Conservation (phyloP, 176 grass and related monocot species). For the Cenchrus fungigraminus region DNA sequence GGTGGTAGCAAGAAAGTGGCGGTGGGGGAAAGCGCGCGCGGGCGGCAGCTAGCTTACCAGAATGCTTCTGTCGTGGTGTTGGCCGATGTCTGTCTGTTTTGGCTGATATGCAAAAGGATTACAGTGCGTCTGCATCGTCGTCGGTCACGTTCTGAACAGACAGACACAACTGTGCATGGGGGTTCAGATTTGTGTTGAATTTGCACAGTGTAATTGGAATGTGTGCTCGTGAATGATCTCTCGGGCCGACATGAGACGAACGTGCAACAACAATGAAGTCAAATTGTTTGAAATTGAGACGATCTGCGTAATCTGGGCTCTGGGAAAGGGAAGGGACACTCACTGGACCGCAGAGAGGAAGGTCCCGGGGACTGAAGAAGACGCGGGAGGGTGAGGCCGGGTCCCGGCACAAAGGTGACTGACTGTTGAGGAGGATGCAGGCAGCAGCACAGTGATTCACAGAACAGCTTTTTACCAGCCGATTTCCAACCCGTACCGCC, state of each 20-base stretch:
- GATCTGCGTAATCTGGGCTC: background rate
- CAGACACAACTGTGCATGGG: no score
- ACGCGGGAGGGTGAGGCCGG: background rate
- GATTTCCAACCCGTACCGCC: background rate
- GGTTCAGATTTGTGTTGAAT: no score
- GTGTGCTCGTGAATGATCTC: background rate
- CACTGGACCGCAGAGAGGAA: background rate
- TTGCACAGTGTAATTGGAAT: background rate
- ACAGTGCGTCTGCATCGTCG: background rate
- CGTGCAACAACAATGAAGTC: conserved; percentile 7
- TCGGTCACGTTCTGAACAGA: background rate
- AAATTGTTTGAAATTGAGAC: conserved; percentile 41
- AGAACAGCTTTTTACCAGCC: conserved; percentile 4
- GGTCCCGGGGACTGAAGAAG: background rate
- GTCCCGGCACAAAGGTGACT: background rate
- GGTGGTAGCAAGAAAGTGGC: conserved; percentile 40
- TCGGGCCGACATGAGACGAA: background rate
- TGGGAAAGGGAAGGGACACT: background rate
- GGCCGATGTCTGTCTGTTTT: background rate
- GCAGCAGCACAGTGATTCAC: conserved; percentile 16
- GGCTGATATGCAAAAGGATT: no score
- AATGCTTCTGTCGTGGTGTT: background rate
- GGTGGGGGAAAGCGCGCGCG: conserved; percentile 26
- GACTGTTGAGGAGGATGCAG: background rate
- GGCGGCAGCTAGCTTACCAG: conserved; percentile 9